These are phyloP conservation scores for Conoideocrella luteorostrata DNA, from an alignment of 2,329 filamentous ascomycete species.

Conservation along the genomic window DNA sequence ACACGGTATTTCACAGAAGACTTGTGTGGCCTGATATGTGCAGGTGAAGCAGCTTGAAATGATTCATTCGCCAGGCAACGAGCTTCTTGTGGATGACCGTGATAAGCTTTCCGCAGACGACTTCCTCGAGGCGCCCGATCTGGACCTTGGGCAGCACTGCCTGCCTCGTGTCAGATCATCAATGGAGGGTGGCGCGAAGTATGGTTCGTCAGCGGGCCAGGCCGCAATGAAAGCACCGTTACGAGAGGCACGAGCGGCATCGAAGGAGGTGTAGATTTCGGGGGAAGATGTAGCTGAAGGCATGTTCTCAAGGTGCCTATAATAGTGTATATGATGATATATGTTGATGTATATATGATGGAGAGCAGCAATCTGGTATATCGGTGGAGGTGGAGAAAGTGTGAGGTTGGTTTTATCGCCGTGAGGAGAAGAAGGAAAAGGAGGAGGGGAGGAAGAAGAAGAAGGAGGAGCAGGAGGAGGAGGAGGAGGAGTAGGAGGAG, in stretches of 20 bases:
- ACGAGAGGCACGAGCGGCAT: slow-evolving; percentile 17
- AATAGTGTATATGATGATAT: no score
- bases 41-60: neutral
- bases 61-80: neutral
- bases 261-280: slow-evolving; percentile 17
- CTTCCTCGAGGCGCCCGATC: neutral
- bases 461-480: no score
- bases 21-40: neutral
- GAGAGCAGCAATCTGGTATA: no score
- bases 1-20: neutral
- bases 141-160: neutral
- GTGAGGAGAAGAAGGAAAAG: no score
- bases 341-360: no score
- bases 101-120: neutral
- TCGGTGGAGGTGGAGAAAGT: no score
- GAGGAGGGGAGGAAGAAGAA: no score
- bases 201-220: slow-evolving; percentile 22
- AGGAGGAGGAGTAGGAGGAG: no score
- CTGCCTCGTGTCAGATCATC: slow-evolving; percentile 2
- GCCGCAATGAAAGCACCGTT: slow-evolving; percentile 21
- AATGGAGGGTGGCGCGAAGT: slow-evolving; percentile 8
- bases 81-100: neutral
- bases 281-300: neutral
- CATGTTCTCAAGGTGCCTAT: no score
- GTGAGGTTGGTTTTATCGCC: no score